Evolutionary conservation across 805 yeast species (phyloP), one percentile per base, ranked within the genome.

Genomic region (Lachancea lanzarotensis): DNA sequence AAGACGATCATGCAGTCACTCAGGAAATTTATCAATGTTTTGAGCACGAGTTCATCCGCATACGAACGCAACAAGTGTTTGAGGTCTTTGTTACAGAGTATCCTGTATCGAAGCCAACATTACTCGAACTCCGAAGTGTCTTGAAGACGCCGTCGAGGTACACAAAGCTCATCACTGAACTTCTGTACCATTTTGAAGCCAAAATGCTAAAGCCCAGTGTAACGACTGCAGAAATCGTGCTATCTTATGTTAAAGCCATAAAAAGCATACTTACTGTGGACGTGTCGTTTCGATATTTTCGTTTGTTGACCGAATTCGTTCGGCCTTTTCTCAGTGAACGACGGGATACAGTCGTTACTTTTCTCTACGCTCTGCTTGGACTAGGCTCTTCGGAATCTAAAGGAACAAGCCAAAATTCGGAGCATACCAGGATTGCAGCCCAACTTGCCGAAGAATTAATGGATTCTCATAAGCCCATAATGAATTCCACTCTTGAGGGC

Each of bases 281-380:
- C 55, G 95, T 95, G 6, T 72, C 85, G 32, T 96, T 96, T 0
- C 91, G 87, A 0, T 66, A 90, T 26, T 67, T 90, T 7, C 95
- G 85, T 57, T 78, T 79, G 40, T 90, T 86, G 0, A 79, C 86
- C 1, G 65, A 88, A 29, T 93, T 93, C 2, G 84, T 90, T 2
- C 67, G 95, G 41, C 65, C 75, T 19, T 84, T 84, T 63, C 68
- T 93, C 40, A 79, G 78, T 55, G 80, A 82, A 11, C 71, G 96
- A 45, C 74, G 75, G 0, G 97, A 93, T 60, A 76, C 93, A 0
- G 77, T 87, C 16, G 68, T 72, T 16, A 77, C 76, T 38, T 67
- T 91, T 13, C 89, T 91, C 0, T 69, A 76, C 52, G 95, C 95
- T 0, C 63, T 90, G 41, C 67, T 93, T 27, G 75, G 76, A 42